These are phyloP conservation scores for Trametes meyenii DNA, from an alignment of 768 basidiomycete species.

Conservation along the genomic window DNA sequence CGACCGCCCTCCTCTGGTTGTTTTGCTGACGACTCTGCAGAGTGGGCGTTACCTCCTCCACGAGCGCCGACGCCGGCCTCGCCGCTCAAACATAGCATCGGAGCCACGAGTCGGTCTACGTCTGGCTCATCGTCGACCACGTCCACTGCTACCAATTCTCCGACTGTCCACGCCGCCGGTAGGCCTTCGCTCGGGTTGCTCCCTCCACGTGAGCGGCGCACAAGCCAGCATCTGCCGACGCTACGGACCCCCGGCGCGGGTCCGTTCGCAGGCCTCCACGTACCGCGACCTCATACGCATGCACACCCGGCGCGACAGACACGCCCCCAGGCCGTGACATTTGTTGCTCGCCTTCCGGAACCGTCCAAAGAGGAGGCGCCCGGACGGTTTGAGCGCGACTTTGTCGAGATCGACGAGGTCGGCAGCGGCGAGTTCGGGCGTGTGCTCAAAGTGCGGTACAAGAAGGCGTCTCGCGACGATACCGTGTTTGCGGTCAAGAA, in stretches of 20 bases:
- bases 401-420: conserved; percentile 76
- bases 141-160: conserved; percentile 30
- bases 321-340: conserved; percentile 6
- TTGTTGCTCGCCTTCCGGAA: conserved; percentile 23
- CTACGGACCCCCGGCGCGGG: conserved; percentile 18
- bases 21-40: conserved; percentile 36
- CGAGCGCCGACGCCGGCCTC: conserved; percentile 52
- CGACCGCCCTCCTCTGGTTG: no score
- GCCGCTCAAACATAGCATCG: conserved; percentile 45
- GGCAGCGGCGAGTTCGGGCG: conserved; percentile 94
- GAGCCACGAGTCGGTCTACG: conserved; percentile 48
- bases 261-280: conserved; percentile 15
- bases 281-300: conserved; percentile 24
- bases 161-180: conserved; percentile 21
- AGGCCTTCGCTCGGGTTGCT: conserved; percentile 5
- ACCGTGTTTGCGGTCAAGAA: conserved; percentile 88
- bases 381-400: conserved; percentile 79
- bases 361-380: conserved; percentile 49
- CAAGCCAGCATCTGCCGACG: conserved; percentile 10
- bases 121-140: conserved; percentile 60
- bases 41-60: conserved; percentile 58
- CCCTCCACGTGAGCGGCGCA: conserved; percentile 7
- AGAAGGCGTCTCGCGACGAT: conserved; percentile 38
- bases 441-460: conserved; percentile 81
- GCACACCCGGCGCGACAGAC: conserved; percentile 22